These are phyloP conservation scores for Zasmidium citrigriseum DNA, from an alignment of 2,329 filamentous ascomycete genomes.

Conservation along the genomic window DNA sequence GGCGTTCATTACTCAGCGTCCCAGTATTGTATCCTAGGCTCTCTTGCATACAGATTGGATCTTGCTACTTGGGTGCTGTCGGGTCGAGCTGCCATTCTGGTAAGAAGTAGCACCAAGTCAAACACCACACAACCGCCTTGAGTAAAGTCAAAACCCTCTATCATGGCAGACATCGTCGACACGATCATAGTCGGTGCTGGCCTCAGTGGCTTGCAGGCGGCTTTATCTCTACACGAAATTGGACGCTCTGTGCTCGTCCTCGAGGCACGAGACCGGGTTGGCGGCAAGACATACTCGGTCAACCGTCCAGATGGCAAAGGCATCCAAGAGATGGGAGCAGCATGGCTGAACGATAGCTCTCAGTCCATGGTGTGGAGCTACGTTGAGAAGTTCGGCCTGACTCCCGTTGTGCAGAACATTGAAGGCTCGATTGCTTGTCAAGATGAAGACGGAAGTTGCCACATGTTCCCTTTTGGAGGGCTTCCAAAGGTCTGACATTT, in stretches of 20 bases:
- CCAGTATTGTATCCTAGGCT: too few relatives aligned
- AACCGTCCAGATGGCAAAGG: conserved; percentile 2
- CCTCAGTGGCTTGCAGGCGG: conserved; percentile 23
- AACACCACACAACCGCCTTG: too few relatives aligned
- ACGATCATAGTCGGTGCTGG: neutral
- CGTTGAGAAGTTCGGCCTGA: neutral
- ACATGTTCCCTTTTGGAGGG: neutral
- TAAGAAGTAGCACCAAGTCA: too few relatives aligned
- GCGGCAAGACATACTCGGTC: conserved; percentile 21
- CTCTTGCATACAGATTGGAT: too few relatives aligned
- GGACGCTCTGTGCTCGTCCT: conserved; percentile 21
- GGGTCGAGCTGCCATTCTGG: too few relatives aligned
- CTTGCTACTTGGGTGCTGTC: too few relatives aligned
- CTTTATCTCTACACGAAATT: conserved; percentile 16
- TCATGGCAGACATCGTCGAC: neutral
- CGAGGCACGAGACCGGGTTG: conserved; percentile 30
- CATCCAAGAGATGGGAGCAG: conserved; percentile 1
- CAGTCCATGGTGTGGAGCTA: neutral
- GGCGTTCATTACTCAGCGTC: too few relatives aligned
- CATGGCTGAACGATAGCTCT: conserved; percentile 5
- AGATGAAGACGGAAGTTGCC: neutral
- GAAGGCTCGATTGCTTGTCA: neutral
- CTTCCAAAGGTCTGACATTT: neutral
- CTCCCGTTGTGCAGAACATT: neutral
- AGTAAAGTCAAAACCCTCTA: too few relatives aligned